A percentile compares a stretch with the other conserved stretches of the same genome.
Evolutionary conservation across 805 yeast genomes (phyloP).

Genomic region (Brettanomyces bruxellensis): DNA sequence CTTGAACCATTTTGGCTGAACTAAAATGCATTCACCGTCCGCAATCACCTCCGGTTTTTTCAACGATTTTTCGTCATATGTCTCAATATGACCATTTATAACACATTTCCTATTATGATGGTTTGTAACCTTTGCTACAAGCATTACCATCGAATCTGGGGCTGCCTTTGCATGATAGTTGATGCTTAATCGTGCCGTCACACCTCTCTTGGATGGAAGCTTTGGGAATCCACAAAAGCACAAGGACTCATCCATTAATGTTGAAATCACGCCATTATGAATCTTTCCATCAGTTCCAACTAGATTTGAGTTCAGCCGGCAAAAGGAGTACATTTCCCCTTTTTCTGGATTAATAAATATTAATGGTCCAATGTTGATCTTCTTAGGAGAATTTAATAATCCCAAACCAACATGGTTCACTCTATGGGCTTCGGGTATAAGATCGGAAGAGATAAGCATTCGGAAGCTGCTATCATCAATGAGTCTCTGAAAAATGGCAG

Average conservation of each 20-base stretch:
- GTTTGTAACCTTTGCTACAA: conserved; percentile 59
- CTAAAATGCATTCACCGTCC: conserved; percentile 58
- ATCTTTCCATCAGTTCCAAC: conserved; percentile 64
- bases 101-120: conserved; percentile 73
- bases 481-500: conserved; percentile 19
- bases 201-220: conserved; percentile 77
- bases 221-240: conserved; percentile 80
- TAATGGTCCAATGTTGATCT: conserved; percentile 70
- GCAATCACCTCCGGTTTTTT: conserved; percentile 29
- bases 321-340: conserved; percentile 53
- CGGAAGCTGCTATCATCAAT: conserved; percentile 17
- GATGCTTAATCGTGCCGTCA: conserved; percentile 70
- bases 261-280: conserved; percentile 74
- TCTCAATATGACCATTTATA: conserved; percentile 57
- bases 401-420: conserved; percentile 65
- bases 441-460: conserved; percentile 28
- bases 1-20: conserved; percentile 85
- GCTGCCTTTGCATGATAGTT: conserved; percentile 53
- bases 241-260: conserved; percentile 75
- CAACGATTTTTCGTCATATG: conserved; percentile 29
- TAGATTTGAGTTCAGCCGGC: conserved; percentile 60
- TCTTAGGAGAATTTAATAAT: conserved; percentile 54
- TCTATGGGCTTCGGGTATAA: conserved; percentile 51
- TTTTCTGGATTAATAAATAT: conserved; percentile 42
- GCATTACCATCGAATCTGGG: conserved; percentile 54